A percentile compares a stretch with the other conserved stretches of the same genome.
phyloP scores from a whole-genome alignment of 306 rosid genomes.

The Pyrus pyrifolia region DNA sequence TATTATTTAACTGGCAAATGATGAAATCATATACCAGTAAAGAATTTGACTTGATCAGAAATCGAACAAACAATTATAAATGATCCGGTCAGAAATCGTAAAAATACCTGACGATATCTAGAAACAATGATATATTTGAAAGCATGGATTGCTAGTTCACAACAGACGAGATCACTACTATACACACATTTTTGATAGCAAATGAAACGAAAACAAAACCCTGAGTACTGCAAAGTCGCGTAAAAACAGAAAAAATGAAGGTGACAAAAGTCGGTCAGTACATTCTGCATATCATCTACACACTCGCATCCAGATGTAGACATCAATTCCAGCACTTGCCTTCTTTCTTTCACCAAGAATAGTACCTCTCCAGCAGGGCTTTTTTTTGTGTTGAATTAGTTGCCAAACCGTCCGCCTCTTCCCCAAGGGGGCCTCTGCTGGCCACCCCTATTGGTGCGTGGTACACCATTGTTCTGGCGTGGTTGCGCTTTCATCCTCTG shows the following conservation, averaged over 20 bases:
- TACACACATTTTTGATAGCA: not conserved
- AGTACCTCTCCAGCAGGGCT: not conserved
- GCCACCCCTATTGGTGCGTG: slow-evolving; percentile 39
- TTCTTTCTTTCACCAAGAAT: not conserved
- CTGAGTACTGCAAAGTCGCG: not conserved
- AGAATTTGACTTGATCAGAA: too few species aligned
- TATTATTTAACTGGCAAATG: not conserved
- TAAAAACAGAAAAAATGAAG: not conserved
- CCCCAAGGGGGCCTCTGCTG: slow-evolving; percentile 56
- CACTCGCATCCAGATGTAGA: not conserved
- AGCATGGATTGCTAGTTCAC: not conserved
- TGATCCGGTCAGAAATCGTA: not conserved
- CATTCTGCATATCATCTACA: not conserved
- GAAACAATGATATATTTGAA: not conserved
- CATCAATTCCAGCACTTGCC: not conserved
- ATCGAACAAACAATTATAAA: too few species aligned
- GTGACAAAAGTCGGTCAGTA: not conserved
- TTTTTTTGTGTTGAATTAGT: slow-evolving; percentile 13
- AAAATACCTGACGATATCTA: not conserved
- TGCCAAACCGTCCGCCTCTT: slow-evolving; percentile 63
- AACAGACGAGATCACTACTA: not conserved
- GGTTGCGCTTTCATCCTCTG: slow-evolving; percentile 60
- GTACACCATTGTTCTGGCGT: slow-evolving; percentile 41
- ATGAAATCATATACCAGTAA: not conserved
- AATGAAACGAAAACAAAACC: not conserved